A percentile compares a stretch with the other conserved stretches of the same genome.
phyloP scores from a whole-genome alignment of 2,329 filamentous ascomycete species.

The Colletotrichum plurivorum region DNA sequence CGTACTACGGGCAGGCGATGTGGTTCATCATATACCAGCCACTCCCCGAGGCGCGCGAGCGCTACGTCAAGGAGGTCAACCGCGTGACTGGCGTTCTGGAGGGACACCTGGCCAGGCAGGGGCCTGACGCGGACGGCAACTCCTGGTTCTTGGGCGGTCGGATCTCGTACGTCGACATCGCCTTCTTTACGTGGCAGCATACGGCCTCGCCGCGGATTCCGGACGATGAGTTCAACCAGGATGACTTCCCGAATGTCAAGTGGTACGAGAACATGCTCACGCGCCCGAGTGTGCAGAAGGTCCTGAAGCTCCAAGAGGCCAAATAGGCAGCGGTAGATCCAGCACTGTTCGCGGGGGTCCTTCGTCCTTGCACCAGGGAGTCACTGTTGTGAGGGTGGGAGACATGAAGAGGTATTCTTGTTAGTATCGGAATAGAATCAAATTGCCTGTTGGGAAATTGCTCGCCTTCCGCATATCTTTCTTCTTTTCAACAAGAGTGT shows the following conservation, averaged over 20 bases:
- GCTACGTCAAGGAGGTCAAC: slow-evolving; percentile 48
- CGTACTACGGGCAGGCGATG: slow-evolving; percentile 52
- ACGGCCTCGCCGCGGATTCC: neutral
- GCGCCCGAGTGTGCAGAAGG: slow-evolving; percentile 37
- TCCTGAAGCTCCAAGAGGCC: slow-evolving; percentile 24
- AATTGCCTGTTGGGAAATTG: too few species aligned
- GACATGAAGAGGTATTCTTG: too few species aligned
- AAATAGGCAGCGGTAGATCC: slow-evolving; percentile 6
- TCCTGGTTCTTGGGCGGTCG: slow-evolving; percentile 43
- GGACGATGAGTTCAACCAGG: too few species aligned
- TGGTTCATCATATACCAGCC: slow-evolving; percentile 51
- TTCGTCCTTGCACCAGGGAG: too few species aligned
- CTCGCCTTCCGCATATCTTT: too few species aligned
- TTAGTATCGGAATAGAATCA: too few species aligned
- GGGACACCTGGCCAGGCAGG: slow-evolving; percentile 40
- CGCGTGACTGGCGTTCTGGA: slow-evolving; percentile 48
- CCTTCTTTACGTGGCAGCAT: slow-evolving; percentile 44
- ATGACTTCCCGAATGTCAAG: slow-evolving; percentile 23
- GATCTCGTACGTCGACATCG: slow-evolving; percentile 46
- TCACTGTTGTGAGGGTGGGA: too few species aligned
- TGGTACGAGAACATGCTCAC: slow-evolving; percentile 29
- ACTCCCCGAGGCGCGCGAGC: slow-evolving; percentile 46
- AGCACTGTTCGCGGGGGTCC: too few species aligned
- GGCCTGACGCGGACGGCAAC: slow-evolving; percentile 35
- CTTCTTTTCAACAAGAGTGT: too few species aligned